Conservation (phyloP, 2,329 filamentous ascomycete genomes). For the Shiraia bambusicola region DNA sequence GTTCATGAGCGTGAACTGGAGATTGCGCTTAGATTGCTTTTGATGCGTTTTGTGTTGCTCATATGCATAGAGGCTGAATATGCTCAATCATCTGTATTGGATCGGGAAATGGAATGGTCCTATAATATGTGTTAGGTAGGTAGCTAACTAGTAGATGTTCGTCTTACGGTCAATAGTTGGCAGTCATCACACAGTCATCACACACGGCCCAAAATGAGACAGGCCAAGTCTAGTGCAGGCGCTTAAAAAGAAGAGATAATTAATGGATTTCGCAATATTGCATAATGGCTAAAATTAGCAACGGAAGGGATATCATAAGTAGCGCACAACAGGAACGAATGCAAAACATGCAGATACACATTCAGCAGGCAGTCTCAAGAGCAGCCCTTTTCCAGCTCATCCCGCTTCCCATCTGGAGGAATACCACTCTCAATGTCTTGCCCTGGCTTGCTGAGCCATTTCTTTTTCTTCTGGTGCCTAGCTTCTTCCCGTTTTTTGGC, state of each 20-base stretch:
- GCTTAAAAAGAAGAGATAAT: background rate
- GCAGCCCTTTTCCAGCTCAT: constrained; percentile 11
- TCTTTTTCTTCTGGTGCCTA: constrained; percentile 28
- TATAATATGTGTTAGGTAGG: too few species aligned
- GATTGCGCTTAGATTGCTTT: too few species aligned
- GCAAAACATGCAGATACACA: constrained; percentile 17
- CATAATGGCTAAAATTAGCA: background rate
- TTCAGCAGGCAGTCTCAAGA: constrained; percentile 1
- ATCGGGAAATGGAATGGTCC: too few species aligned
- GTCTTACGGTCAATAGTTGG: constrained; percentile 8
- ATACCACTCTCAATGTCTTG: constrained; percentile 42
- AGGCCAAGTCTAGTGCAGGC: constrained; percentile 1
- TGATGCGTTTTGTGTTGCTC: too few species aligned
- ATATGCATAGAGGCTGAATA: too few species aligned
- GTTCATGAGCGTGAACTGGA: too few species aligned
- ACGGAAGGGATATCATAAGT: constrained; percentile 5
- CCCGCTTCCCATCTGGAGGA: constrained; percentile 36
- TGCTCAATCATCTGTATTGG: too few species aligned
- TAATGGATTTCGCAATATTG: background rate
- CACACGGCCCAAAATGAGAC: background rate
- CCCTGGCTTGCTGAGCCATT: constrained; percentile 33
- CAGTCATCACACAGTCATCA: background rate
- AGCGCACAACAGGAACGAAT: constrained; percentile 1
- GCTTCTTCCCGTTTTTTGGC: constrained; percentile 21
- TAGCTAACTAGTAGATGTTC: too few species aligned